Evolutionary conservation across 371 early-diverging fungal species (phyloP), one percentile per base, ranked within the genome.

Genomic region (Basidiobolus meristosporus): DNA sequence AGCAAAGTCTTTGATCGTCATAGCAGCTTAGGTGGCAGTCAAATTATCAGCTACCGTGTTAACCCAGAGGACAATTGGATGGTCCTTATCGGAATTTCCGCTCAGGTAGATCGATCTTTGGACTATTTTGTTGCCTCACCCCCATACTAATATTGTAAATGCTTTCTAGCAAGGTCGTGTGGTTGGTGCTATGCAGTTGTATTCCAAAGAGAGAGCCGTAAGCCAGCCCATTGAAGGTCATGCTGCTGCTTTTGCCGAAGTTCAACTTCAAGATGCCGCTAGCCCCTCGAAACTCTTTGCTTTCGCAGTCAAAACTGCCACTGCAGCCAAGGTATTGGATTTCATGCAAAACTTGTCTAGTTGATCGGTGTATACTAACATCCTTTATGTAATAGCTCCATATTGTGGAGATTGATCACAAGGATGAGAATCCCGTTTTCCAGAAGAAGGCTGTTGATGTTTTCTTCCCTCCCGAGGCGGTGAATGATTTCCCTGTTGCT

Each of bases 221-320:
- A 83, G 84, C 51, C 97, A 97, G 57, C 76, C 82, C 38, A 82
- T 97, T 38, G 97, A 97, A 60, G 98, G 92, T 20, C 95, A 96
- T 51, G 91, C 93, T 31, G 92, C 87, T 19, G 83, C 87, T 6
- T 97, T 97, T 60, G 90, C 93, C 18, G 81, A 88, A 29, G 50
- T 97, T 35, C 70, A 61, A 42, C 50, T 90, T 5, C 92, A 92
- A 40, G 79, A 76, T 14, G 71, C 77, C 0, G 44, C 64, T 21
- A 57, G 66, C 14, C 78, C 90, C 2, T 80, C 83, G 40, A 88
- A 85, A 51, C 64, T 93, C 16, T 93, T 97, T 51, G 67, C 91
- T 5, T 93, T 97, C 72, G 80, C 95, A 38, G 80, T 82, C 29
- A 77, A 95, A 35, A 68, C 72, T 21, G 71, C 76, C 7, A 80